These are phyloP conservation scores for Moesziomyces globuligerus DNA, from an alignment of 1,284 basidiomycete genomes.

Conservation along the genomic window DNA sequence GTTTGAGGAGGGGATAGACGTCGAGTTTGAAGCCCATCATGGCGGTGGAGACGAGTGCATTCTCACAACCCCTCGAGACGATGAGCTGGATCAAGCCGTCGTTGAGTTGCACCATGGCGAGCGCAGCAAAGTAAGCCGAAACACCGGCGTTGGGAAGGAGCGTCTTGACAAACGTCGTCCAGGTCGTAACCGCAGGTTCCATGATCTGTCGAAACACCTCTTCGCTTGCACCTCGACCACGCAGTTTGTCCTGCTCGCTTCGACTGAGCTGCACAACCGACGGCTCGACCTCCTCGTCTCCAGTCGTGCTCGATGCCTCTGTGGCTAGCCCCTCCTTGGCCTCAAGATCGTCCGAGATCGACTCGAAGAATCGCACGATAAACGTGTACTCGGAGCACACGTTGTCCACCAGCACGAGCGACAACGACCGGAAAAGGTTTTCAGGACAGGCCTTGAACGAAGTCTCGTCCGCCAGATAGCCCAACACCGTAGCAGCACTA, in stretches of 20 bases:
- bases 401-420: constrained; percentile 62
- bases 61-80: constrained; percentile 25
- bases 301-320: too few species aligned
- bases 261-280: constrained; percentile 45
- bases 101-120: constrained; percentile 49
- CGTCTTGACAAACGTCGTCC: constrained; percentile 35
- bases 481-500: constrained; percentile 49
- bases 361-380: constrained; percentile 62
- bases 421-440: constrained; percentile 59
- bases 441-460: constrained; percentile 51
- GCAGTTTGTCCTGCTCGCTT: constrained; percentile 31
- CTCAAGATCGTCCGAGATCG: constrained; percentile 3
- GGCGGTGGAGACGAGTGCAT: constrained; percentile 41
- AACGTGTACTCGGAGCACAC: constrained; percentile 64
- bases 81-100: constrained; percentile 36
- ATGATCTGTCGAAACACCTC: constrained; percentile 64
- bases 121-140: constrained; percentile 34
- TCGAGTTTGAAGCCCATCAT: constrained; percentile 57
- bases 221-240: constrained; percentile 40
- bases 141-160: constrained; percentile 33
- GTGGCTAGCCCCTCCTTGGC: too few species aligned
- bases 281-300: constrained; percentile 27
- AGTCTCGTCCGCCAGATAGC: constrained; percentile 61
- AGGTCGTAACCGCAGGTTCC: constrained; percentile 56
- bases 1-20: constrained; percentile 53